Evolutionary conservation across 2,329 filamentous ascomycete species (phyloP), one percentile per base, ranked within the genome.

Genomic region (Geosmithia morbida): DNA sequence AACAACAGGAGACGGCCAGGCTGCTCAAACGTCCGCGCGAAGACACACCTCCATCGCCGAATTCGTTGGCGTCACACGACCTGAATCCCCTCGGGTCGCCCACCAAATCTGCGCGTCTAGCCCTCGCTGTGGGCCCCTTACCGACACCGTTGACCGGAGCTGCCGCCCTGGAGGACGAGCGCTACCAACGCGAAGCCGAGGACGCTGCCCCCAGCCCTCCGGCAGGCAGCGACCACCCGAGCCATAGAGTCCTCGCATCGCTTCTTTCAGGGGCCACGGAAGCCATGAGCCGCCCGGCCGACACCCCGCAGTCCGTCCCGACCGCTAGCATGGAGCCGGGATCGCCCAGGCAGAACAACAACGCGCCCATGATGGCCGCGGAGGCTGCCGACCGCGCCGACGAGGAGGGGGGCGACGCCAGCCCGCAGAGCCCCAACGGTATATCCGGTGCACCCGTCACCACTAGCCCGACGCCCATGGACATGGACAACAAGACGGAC

Each of bases 211-310:
- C 61, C 46, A 65, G 66, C 46, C 62, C 66, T 46, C 61, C 66
- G 39, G 66, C 66, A 37, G 68, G 65, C 45, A 76, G 67, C 57
- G 72, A 77, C 41, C 75, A 76, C 47, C 70, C 74, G 18, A 66
- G 66, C n/a, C 73, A 75, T 47, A 69, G 65, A 50, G 72, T 68
- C 30, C 61, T 80, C 29, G 66, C 69, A 19, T 72, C 73, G 18
- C 64, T 80, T 44, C 69, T 79, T 64, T 72, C 74, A 37, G 70
- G 70, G 43, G 69, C 65, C 48, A 67, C 69, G 20, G 63, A 71
- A 51, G 66, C 66, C 44, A 73, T 79, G 65, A 78, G 73, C 58
- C 74, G 72, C 50, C 64, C 73, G n/a, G 65, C 70, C 48, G 75
- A 79, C 59, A 69, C 67, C 51, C 68, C 71, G n/a, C 66, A 18